These are phyloP conservation scores for Monilinia vaccinii-corymbosi DNA, from an alignment of 2,329 filamentous ascomycete genomes.

Conservation along the genomic window DNA sequence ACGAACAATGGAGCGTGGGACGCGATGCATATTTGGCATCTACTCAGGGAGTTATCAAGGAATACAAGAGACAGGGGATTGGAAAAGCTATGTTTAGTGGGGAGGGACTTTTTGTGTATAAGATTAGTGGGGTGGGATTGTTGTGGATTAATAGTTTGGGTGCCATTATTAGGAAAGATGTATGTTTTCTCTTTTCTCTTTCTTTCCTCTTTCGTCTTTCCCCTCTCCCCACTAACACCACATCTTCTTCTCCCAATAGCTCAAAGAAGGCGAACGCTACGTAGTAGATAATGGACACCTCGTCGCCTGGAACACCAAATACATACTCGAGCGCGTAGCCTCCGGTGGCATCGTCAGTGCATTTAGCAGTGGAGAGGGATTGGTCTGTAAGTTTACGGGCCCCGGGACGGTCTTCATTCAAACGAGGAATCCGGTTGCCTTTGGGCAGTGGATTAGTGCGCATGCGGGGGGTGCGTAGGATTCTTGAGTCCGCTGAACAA, in stretches of 20 bases:
- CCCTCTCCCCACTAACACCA: not conserved
- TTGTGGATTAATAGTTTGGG: conserved; percentile 91
- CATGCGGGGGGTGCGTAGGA: not conserved
- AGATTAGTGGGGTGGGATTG: conserved; percentile 70
- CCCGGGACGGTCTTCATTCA: conserved; percentile 90
- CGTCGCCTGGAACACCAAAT: conserved; percentile 95
- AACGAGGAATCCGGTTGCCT: conserved; percentile 65
- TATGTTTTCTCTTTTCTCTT: conserved; percentile 37
- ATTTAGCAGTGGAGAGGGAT: conserved; percentile 70
- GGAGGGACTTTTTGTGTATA: conserved; percentile 86
- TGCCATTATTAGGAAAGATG: conserved; percentile 89
- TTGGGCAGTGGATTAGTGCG: conserved; percentile 6
- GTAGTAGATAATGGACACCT: conserved; percentile 89
- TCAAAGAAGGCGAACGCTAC: conserved; percentile 65
- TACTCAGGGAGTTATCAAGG: conserved; percentile 80
- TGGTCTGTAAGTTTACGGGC: conserved; percentile 90
- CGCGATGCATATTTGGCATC: conserved; percentile 78
- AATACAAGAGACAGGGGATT: conserved; percentile 78
- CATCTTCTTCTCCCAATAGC: not conserved
- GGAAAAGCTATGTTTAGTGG: conserved; percentile 90
- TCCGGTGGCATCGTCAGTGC: conserved; percentile 91
- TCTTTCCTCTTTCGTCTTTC: not conserved
- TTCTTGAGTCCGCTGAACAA: too few species aligned
- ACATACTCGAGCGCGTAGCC: conserved; percentile 79
- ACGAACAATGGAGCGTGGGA: conserved; percentile 74